Conservation (phyloP, 352 stramenopile species). For the Phytophthora aleatoria region DNA sequence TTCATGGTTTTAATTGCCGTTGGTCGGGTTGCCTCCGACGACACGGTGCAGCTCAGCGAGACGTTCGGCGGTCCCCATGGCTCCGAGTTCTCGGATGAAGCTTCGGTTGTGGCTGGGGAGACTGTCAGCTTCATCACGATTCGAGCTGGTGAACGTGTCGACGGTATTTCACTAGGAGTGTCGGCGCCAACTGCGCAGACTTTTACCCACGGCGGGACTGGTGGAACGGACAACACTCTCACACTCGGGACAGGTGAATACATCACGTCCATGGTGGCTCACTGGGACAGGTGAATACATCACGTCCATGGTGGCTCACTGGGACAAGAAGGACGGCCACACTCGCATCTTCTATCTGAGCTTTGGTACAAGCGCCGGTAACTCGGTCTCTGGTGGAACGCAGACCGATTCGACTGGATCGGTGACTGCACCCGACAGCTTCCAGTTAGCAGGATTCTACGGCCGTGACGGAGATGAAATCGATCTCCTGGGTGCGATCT, state of each 20-base stretch:
- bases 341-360: constrained; percentile 48
- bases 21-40: no score
- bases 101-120: constrained; percentile 12
- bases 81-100: constrained; percentile 29
- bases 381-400: constrained; percentile 34
- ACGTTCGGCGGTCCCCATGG: constrained; percentile 28
- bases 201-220: constrained; percentile 31
- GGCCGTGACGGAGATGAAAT: constrained; percentile 45
- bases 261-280: constrained; percentile 32
- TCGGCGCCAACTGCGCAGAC: constrained; percentile 13
- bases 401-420: constrained; percentile 28
- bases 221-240: constrained; percentile 10
- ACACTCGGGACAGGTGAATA: constrained; percentile 12
- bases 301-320: constrained; percentile 34
- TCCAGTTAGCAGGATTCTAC: constrained; percentile 55
- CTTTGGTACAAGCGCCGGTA: constrained; percentile 43
- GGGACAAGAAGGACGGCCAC: constrained; percentile 16
- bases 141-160: constrained; percentile 14
- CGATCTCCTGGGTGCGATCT: constrained; percentile 44
- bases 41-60: constrained; percentile 6
- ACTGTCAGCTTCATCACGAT: constrained; percentile 23
- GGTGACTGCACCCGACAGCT: constrained; percentile 42
- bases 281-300: constrained; percentile 20
- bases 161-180: constrained; percentile 27
- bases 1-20: no score